phyloP scores from a whole-genome alignment of 306 rosid genomes.

The Trifolium subterraneum region DNA sequence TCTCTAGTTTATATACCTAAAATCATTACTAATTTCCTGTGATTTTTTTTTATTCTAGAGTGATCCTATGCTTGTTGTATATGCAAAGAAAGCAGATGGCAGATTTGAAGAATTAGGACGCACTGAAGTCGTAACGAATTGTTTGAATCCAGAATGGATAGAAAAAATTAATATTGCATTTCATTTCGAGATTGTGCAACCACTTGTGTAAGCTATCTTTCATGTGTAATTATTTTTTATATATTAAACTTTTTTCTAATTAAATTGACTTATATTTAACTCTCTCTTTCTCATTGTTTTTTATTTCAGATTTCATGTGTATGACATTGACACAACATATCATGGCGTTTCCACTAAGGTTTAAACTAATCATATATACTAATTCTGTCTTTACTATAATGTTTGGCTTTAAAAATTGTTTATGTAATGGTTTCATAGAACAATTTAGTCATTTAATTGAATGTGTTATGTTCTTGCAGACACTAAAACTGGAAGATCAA shows the following conservation, averaged over 20 bases:
- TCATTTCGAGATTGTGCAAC: conserved; percentile 82
- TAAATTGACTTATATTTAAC: background rate
- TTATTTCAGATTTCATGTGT: conserved; percentile 67
- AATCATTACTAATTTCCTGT: background rate
- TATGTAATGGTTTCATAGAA: background rate
- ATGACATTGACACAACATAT: conserved; percentile 78
- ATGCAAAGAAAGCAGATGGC: conserved; percentile 59
- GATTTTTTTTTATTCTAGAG: conserved; percentile 47
- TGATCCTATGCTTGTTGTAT: conserved; percentile 83
- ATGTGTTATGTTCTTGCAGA: conserved; percentile 48
- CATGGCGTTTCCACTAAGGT: conserved; percentile 72
- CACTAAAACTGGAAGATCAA: conserved; percentile 69
- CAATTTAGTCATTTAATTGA: too few relatives aligned
- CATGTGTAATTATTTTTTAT: too few relatives aligned
- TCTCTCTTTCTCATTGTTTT: conserved; percentile 20
- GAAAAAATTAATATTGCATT: conserved; percentile 66
- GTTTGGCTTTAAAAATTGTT: background rate
- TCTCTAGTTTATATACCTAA: background rate
- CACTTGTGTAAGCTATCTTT: conserved; percentile 63
- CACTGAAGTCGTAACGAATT: conserved; percentile 80
- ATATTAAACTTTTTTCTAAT: conserved; percentile 6
- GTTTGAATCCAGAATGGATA: conserved; percentile 78
- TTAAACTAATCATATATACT: conserved; percentile 17
- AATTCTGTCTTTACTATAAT: background rate
- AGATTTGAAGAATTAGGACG: conserved; percentile 77